Conservation (phyloP, 1,139 yeast genomes). For the Arxiozyma slooffiae region DNA sequence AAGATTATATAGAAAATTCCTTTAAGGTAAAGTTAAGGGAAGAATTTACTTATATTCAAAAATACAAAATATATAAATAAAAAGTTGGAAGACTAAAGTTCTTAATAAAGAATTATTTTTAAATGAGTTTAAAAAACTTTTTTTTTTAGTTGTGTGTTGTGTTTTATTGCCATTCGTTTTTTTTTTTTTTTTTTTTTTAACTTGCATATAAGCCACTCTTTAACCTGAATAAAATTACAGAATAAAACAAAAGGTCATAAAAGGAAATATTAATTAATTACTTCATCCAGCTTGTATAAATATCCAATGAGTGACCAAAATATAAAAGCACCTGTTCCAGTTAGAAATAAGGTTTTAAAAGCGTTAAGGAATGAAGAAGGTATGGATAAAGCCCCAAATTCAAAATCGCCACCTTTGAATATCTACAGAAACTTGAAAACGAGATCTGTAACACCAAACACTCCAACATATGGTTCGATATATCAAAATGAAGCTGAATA, state of each 20-base stretch:
- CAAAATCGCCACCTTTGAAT: constrained; percentile 11
- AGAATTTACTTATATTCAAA: too few relatives aligned
- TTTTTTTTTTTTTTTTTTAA: too few relatives aligned
- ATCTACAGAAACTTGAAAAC: constrained; percentile 12
- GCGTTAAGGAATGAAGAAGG: constrained; percentile 15
- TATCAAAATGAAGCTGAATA: constrained; percentile 21
- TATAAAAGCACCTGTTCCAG: constrained; percentile 23
- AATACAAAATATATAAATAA: too few relatives aligned
- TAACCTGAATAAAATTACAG: too few relatives aligned
- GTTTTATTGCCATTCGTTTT: background rate
- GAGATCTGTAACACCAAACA: constrained; percentile 25
- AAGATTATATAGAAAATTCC: background rate
- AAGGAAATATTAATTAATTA: background rate
- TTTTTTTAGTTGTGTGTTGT: too few relatives aligned
- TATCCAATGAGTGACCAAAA: constrained; percentile 12
- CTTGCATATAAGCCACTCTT: too few relatives aligned
- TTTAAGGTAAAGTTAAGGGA: background rate
- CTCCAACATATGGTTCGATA: constrained; percentile 15
- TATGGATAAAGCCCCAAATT: constrained; percentile 14
- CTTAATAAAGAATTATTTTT: background rate
- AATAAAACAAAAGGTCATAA: too few relatives aligned
- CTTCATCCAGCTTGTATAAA: background rate
- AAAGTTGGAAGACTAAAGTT: background rate
- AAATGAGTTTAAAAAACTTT: background rate
- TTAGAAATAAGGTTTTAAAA: constrained; percentile 13